phyloP scores from a whole-genome alignment of 2,329 filamentous ascomycete species.

The Xylaria multiplex region DNA sequence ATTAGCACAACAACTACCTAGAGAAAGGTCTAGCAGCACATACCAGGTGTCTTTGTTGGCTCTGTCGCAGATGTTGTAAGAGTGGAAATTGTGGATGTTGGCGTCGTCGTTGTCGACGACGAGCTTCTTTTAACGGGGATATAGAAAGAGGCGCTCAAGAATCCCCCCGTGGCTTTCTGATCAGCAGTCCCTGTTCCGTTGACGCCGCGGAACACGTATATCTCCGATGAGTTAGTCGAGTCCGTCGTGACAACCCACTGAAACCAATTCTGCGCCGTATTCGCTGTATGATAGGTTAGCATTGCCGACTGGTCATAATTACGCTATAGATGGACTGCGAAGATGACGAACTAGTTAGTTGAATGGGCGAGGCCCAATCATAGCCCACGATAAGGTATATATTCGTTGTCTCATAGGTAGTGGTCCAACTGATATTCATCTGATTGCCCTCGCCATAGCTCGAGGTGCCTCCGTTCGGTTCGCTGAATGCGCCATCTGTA shows the following conservation, averaged over 20 bases:
- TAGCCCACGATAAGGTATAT: slow-evolving; percentile 43
- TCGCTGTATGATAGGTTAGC: slow-evolving; percentile 33
- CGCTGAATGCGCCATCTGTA: slow-evolving; percentile 39
- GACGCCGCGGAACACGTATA: slow-evolving; percentile 43
- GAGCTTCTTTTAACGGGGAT: slow-evolving; percentile 33
- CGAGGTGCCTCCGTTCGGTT: slow-evolving; percentile 37
- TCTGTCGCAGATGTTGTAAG: slow-evolving; percentile 21
- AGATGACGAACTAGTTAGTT: slow-evolving; percentile 39
- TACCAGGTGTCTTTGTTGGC: slow-evolving; percentile 17
- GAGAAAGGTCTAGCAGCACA: neutral
- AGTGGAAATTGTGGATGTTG: slow-evolving; percentile 36
- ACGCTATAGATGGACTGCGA: neutral
- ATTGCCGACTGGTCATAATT: neutral
- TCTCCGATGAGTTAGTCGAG: slow-evolving; percentile 41
- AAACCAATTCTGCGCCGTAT: slow-evolving; percentile 40
- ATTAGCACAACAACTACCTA: slow-evolving; percentile 23
- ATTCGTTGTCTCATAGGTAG: slow-evolving; percentile 41
- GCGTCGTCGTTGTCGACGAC: neutral
- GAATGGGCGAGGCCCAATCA: slow-evolving; percentile 37
- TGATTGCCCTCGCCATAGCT: slow-evolving; percentile 38
- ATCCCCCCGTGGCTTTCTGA: slow-evolving; percentile 37
- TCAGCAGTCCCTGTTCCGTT: slow-evolving; percentile 37
- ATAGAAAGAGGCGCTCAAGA: slow-evolving; percentile 42
- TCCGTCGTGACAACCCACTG: slow-evolving; percentile 42
- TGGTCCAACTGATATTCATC: slow-evolving; percentile 44